phyloP scores from a whole-genome alignment of 2,329 filamentous ascomycete species.

The Orbilia brochopaga region DNA sequence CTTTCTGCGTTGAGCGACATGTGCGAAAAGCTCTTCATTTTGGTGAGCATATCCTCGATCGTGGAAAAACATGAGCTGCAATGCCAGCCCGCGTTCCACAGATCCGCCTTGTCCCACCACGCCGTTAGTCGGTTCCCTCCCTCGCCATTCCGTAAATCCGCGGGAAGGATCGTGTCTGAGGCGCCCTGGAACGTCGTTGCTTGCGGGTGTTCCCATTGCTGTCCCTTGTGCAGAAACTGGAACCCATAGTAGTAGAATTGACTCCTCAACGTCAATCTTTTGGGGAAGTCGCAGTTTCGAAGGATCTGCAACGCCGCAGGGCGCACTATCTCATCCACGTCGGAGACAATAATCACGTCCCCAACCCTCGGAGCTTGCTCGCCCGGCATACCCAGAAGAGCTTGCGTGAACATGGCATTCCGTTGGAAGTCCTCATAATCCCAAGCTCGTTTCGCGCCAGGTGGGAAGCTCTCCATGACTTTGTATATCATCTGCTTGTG shows the following conservation, averaged over 20 bases:
- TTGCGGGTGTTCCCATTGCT: constrained; percentile 67
- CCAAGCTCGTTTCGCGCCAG: constrained; percentile 60
- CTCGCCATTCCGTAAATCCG: constrained; percentile 63
- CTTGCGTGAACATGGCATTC: constrained; percentile 66
- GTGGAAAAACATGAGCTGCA: constrained; percentile 69
- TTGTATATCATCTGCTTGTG: constrained; percentile 69
- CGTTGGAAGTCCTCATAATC: constrained; percentile 64
- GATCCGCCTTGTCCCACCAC: constrained; percentile 59
- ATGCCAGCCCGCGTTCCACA: constrained; percentile 67
- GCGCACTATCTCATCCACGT: constrained; percentile 68
- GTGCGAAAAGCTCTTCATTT: constrained; percentile 67
- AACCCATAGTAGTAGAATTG: constrained; percentile 67
- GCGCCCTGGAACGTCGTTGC: constrained; percentile 65
- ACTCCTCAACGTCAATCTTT: constrained; percentile 63
- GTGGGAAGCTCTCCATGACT: constrained; percentile 61
- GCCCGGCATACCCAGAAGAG: constrained; percentile 62
- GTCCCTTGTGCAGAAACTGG: constrained; percentile 62
- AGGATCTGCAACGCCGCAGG: constrained; percentile 63
- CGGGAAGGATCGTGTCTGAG: constrained; percentile 63
- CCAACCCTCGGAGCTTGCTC: constrained; percentile 60
- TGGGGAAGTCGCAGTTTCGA: constrained; percentile 64
- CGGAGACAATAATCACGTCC: constrained; percentile 67
- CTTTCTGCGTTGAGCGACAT: constrained; percentile 62
- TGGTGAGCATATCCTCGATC: constrained; percentile 64
- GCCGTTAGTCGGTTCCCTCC: constrained; percentile 56